These are phyloP conservation scores for Heritiera fomes DNA, from an alignment of 345 rosid genomes.

Conservation along the genomic window DNA sequence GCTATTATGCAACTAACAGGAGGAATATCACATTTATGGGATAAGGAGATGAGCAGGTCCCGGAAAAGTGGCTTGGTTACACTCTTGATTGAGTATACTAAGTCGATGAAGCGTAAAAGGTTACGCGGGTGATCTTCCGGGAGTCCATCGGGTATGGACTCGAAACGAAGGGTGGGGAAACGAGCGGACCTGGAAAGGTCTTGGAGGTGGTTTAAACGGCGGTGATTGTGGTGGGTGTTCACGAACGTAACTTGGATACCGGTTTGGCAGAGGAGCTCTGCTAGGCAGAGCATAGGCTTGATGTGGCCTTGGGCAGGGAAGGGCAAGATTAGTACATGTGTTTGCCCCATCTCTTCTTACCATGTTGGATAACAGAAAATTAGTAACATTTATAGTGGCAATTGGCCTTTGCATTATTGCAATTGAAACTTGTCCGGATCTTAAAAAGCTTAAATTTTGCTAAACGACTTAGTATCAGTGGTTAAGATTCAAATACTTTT, in stretches of 20 bases:
- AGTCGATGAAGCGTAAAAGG: neutral
- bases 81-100: constrained; percentile 2
- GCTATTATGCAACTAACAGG: constrained; percentile 26
- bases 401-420: neutral
- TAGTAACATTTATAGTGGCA: neutral
- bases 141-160: constrained; percentile 30
- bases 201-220: constrained; percentile 12
- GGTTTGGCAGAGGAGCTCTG: no score
- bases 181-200: constrained; percentile 14
- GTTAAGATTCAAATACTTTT: no score
- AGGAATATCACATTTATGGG: neutral
- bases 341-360: neutral
- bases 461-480: no score
- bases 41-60: constrained; percentile 6
- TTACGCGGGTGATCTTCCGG: constrained; percentile 26
- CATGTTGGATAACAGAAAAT: neutral
- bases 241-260: constrained; percentile 26
- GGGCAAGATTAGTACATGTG: constrained; percentile 25
- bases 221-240: constrained; percentile 30
- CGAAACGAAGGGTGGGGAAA: constrained; percentile 22
- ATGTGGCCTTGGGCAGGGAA: constrained; percentile 34
- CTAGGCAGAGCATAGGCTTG: constrained; percentile 31
- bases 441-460: no score
- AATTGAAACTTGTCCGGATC: no score
- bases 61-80: constrained; percentile 12